A percentile compares a stretch with the other conserved stretches of the same genome.
These are phyloP conservation scores for Plantago coronopus DNA, from an alignment of 305 asterid genomes.

Conservation along the genomic window DNA sequence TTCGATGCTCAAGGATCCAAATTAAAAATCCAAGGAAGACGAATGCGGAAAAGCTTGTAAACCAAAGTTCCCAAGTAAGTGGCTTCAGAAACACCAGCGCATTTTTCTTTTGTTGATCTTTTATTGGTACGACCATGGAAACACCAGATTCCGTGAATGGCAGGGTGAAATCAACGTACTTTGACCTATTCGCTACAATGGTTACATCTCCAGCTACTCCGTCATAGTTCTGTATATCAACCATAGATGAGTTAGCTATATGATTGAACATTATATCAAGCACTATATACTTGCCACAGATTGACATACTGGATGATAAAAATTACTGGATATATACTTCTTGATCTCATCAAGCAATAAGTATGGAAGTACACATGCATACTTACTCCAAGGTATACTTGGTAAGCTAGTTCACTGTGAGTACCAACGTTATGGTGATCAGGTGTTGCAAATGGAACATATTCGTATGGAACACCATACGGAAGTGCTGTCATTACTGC, in stretches of 20 bases:
- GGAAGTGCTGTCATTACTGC: constrained; percentile 49
- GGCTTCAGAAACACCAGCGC: constrained; percentile 62
- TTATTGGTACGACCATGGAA: constrained; percentile 48
- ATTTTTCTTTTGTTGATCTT: constrained; percentile 28
- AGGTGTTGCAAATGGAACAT: constrained; percentile 37
- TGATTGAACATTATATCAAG: too few relatives aligned
- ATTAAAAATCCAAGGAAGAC: constrained; percentile 45
- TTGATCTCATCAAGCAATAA: not conserved
- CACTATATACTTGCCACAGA: not conserved
- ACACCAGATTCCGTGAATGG: constrained; percentile 61
- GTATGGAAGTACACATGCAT: not conserved
- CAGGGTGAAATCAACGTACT: constrained; percentile 52
- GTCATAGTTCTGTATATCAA: constrained; percentile 40
- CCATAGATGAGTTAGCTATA: not conserved
- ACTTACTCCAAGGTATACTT: constrained; percentile 54
- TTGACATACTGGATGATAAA: too few relatives aligned
- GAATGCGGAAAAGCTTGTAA: constrained; percentile 49
- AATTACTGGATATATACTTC: not conserved
- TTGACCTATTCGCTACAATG: constrained; percentile 49
- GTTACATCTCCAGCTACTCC: constrained; percentile 59
- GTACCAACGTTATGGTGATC: constrained; percentile 34
- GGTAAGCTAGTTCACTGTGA: constrained; percentile 41
- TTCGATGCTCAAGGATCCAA: constrained; percentile 59
- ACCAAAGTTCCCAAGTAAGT: constrained; percentile 57
- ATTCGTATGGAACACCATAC: constrained; percentile 44